Percentiles rank a stretch among this genome's conserved stretches.
Conservation (phyloP, 1,139 yeast species). For the Geotrichum bryndzae region DNA sequence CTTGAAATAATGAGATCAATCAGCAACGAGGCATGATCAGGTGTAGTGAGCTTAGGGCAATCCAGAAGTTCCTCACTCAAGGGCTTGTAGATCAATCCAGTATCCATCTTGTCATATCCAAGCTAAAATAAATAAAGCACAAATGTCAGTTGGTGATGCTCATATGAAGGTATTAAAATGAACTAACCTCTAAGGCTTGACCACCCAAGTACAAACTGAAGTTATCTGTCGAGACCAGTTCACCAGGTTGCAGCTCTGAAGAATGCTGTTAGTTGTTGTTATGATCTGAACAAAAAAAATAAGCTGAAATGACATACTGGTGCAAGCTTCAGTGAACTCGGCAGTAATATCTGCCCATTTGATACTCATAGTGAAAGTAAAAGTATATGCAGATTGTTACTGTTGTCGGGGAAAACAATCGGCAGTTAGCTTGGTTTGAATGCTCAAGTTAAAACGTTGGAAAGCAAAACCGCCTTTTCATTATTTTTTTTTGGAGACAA, state of each 20-base stretch:
- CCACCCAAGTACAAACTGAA: conserved; percentile 34
- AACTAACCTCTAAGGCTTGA: conserved; percentile 34
- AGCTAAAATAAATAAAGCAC: conserved; percentile 20
- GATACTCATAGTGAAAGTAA: not conserved
- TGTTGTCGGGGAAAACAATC: not conserved
- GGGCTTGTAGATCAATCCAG: conserved; percentile 33
- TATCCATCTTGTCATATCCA: conserved; percentile 37
- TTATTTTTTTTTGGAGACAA: not conserved
- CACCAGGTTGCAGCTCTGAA: conserved; percentile 28
- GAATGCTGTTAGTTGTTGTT: not conserved
- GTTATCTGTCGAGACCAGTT: conserved; percentile 28
- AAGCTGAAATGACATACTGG: conserved; percentile 5
- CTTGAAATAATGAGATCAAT: conserved; percentile 32
- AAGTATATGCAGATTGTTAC: not conserved
- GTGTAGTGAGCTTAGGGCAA: conserved; percentile 25
- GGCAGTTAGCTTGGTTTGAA: not conserved
- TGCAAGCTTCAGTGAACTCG: conserved; percentile 22
- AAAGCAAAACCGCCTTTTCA: not conserved
- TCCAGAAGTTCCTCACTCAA: conserved; percentile 26
- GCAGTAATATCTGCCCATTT: conserved; percentile 26
- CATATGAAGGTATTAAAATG: not conserved
- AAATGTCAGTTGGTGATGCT: not conserved
- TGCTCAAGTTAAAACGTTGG: not conserved
- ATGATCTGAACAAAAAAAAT: not conserved
- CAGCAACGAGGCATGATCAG: conserved; percentile 25